Evolutionary conservation across 192 early-diverging fungal genomes (phyloP).

Genomic region (Podila verticillata): DNA sequence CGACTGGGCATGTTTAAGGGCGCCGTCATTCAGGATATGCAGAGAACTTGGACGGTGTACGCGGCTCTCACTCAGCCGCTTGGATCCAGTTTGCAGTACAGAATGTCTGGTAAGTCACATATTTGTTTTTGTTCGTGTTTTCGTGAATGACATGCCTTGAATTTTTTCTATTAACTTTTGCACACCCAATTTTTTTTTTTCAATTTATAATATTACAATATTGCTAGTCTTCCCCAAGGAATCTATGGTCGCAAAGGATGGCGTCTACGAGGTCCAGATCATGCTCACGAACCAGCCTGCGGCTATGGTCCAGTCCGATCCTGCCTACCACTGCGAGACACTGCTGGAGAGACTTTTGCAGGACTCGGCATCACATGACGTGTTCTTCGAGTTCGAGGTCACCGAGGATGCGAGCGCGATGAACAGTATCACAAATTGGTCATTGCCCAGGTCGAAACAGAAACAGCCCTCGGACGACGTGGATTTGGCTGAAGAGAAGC

Average conservation of each 20-base stretch:
- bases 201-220: background rate
- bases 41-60: background rate
- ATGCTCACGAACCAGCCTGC: background rate
- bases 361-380: conserved; percentile 14
- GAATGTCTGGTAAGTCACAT: background rate
- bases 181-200: background rate
- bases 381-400: conserved; percentile 30
- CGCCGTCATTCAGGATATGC: background rate
- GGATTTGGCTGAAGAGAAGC: no score
- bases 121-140: background rate
- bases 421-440: background rate
- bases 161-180: background rate
- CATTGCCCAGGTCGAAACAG: background rate
- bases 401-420: background rate
- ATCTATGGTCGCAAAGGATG: background rate
- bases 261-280: background rate
- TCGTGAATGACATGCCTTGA: no score
- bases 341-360: conserved; percentile 19
- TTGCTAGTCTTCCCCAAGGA: background rate
- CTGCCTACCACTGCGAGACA: conserved; percentile 11
- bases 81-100: background rate
- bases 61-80: background rate
- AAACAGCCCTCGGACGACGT: no score
- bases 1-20: background rate
- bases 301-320: background rate